Base-by-base conservation (phyloP, 768 basidiomycete genomes). In the Russula ochroleuca region DNA sequence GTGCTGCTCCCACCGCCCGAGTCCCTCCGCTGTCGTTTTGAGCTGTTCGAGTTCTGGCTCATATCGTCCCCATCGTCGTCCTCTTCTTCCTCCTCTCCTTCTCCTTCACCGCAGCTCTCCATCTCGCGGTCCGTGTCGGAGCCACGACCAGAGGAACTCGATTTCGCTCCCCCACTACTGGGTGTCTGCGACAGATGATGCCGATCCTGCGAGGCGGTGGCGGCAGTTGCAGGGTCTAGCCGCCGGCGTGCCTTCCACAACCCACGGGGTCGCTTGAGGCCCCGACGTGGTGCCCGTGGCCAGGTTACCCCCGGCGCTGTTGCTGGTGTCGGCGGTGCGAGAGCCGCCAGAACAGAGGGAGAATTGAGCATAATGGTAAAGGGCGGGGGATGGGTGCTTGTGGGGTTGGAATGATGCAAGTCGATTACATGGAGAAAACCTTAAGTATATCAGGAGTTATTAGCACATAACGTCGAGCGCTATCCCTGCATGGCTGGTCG, bases 21-120 rank as follows among this genome's bases (percentile, higher is more conserved):
- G 57, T 71, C 70, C 9, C 70, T 63, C 8, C 73, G 71, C 63
- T 73, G 73, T 33, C 64, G 64, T 50, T 69, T 70, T 10, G 66
- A 68, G 53, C 60, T 64, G 67, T 64, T 57, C 65, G 63, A 68
- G 55, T 60, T 61, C 64, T 70, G 68, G 64, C 67, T 64, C 56
- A 61, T 28, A 31, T 69, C 66, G 65, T 70, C 69, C n/a, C 59
- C 68, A 23, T 67, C 43, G 7, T 62, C 55, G 1, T 49, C 59
- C 7, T 54, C 33, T 31, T 45, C 59, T 4, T 62, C 41, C 25
- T 48, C 52, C 38, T 41, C 35, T 21, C 65, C 61, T 59, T 67
- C 67, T 43, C 59, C 64, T 49, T 66, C 58, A 17, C 25, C 51
- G 10, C 43, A 57, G 40, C 57, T 33, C 43, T 62, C 41, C 51